Evolutionary conservation across 2,329 filamentous ascomycete species (phyloP), one percentile per base, ranked within the genome.

Genomic region (Colletotrichum abscissum): DNA sequence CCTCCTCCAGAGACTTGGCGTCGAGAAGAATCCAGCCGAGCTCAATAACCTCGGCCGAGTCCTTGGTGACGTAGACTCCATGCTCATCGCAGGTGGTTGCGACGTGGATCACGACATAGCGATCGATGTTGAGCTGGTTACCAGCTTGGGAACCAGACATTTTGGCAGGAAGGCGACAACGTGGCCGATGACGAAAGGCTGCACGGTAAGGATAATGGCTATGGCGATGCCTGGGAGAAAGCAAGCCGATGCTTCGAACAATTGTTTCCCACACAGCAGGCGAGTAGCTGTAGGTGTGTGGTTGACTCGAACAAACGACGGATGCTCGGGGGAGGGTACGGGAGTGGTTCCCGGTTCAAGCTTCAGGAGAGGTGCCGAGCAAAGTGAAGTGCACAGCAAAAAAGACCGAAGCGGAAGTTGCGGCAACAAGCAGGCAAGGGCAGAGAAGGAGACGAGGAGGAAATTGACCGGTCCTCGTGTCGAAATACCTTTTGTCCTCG

Each of bases 31-130:
- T 98, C 97, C 97, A 99, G 76, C 96, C 97, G 82, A 99, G 90
- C 90, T 99, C 97, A 84, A 99, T 99, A 77, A 99, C 97, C 87
- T 99, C 97, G 75, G 97, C 97, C 73, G 97, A 98, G 86, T 99
- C 97, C 86, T 98, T 98, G 74, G 97, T 99, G 73, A 99, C 97
- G 84, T 99, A 99, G 77, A 99, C 97, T 76, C 97, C 97, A 86
- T 99, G 97, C 84, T 99, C 97, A 84, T 99, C 97, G 86, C 97
- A 99, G 78, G 97, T 99, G 46, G 97, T 99, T 76, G 97, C 97
- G 81, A 98, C 96, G 85, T 99, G 97, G 83, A 98, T 98, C 81
- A 99, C 94, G 77, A 98, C 93, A 86, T 98, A 99, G 84, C 96
- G 94, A 87, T 99, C 97, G 85, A 98, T 91, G 86, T 93, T 93